These are phyloP conservation scores for Aureobasidium sp. DNA, from an alignment of 2,329 filamentous ascomycete genomes.

Conservation along the genomic window DNA sequence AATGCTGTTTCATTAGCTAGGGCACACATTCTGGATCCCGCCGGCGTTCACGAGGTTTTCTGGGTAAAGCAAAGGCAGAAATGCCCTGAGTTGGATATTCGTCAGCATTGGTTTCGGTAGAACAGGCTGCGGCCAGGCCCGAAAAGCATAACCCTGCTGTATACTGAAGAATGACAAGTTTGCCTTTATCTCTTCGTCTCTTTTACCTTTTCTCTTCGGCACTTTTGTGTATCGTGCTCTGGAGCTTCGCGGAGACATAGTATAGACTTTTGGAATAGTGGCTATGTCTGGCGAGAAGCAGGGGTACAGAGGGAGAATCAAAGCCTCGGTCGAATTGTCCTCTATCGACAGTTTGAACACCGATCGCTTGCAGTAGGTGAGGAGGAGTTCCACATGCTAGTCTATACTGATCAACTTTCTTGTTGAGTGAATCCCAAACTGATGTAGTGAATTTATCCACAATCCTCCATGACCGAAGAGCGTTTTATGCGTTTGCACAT, in stretches of 20 bases:
- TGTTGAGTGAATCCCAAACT: not conserved
- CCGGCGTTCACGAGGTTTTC: not conserved
- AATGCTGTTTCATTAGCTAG: not conserved
- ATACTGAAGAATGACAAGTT: conserved; percentile 3
- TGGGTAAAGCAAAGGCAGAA: not conserved
- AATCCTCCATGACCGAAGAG: not conserved
- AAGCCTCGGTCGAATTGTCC: too few species aligned
- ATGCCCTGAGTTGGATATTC: not conserved
- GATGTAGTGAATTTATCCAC: not conserved
- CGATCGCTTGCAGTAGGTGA: not conserved
- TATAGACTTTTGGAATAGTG: not conserved
- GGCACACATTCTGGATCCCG: not conserved
- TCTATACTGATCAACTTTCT: not conserved
- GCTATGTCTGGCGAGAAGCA: too few species aligned
- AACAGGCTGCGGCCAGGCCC: not conserved
- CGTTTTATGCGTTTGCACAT: conserved; percentile 4
- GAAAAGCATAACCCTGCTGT: not conserved
- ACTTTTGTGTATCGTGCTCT: not conserved
- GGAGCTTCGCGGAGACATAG: not conserved
- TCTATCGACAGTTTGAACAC: not conserved
- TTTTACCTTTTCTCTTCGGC: not conserved
- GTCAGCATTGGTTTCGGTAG: not conserved
- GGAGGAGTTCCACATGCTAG: not conserved
- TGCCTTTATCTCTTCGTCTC: not conserved
- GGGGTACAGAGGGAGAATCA: too few species aligned